Evolutionary conservation across 106 monocot species (phyloP).

Genomic region (Narthecium ossifragum): DNA sequence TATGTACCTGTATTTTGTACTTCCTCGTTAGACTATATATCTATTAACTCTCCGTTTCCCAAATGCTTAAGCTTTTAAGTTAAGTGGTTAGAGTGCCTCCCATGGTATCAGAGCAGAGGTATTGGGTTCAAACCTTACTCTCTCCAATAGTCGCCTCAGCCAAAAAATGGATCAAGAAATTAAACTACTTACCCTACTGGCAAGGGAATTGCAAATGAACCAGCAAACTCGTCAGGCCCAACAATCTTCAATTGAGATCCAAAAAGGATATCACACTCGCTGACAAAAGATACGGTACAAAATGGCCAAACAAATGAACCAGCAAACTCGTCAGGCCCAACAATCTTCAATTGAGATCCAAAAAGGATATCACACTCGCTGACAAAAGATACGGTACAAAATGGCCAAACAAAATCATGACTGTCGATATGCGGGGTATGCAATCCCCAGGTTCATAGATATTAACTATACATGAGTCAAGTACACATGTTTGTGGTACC

Average conservation of each 20-base stretch:
- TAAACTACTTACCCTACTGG: slow-evolving; percentile 69
- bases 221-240: slow-evolving; percentile 58
- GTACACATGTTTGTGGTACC: slow-evolving; percentile 56
- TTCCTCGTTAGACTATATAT: too few species aligned
- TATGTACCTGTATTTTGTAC: too few species aligned
- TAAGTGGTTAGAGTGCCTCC: too few species aligned
- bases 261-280: slow-evolving; percentile 82
- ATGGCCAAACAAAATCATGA: slow-evolving; percentile 93
- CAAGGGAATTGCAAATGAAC: slow-evolving; percentile 48
- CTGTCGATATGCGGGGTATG: slow-evolving; percentile 90
- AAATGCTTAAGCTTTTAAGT: too few species aligned
- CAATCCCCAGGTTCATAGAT: slow-evolving; percentile 87
- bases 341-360: slow-evolving; percentile 42
- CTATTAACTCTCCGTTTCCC: too few species aligned
- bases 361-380: slow-evolving; percentile 86
- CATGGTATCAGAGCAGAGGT: too few species aligned
- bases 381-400: slow-evolving; percentile 75
- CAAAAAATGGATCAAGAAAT: not conserved
- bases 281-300: slow-evolving; percentile 73
- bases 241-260: slow-evolving; percentile 42
- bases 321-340: slow-evolving; percentile 54
- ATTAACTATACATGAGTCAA: slow-evolving; percentile 85
- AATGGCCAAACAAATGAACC: slow-evolving; percentile 51
- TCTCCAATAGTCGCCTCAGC: too few species aligned
- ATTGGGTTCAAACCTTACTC: too few species aligned